Conservation (phyloP, 2,329 filamentous ascomycete species). For the Diaporthe sp. region DNA sequence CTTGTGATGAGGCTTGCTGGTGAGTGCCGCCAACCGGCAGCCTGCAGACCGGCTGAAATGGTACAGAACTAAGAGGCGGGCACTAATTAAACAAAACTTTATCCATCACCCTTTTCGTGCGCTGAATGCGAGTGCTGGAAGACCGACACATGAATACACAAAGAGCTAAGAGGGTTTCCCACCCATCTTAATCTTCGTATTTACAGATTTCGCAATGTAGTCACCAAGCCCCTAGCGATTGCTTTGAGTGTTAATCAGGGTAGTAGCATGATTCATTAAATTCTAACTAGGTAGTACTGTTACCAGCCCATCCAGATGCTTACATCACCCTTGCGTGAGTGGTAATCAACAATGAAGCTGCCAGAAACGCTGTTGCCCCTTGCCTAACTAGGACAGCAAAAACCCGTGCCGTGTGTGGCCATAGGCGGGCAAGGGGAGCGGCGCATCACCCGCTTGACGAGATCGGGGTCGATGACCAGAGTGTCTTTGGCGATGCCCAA, state of each 20-base stretch:
- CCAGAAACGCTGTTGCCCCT: background rate
- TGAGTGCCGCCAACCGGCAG: background rate
- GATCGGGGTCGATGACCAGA: background rate
- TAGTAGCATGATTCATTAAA: background rate
- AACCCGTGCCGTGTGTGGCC: background rate
- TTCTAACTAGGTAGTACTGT: background rate
- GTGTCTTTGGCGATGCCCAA: background rate
- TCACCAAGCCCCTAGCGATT: background rate
- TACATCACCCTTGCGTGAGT: background rate
- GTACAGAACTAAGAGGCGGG: background rate
- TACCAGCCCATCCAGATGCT: background rate
- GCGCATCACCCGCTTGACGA: background rate
- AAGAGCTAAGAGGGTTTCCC: background rate
- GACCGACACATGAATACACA: background rate
- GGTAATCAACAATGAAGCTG: background rate
- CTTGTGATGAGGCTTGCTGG: background rate
- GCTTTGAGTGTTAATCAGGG: background rate
- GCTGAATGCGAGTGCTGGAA: background rate
- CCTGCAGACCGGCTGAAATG: background rate
- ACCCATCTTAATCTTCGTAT: background rate
- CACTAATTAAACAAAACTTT: background rate
- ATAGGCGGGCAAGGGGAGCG: background rate
- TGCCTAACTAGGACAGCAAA: background rate
- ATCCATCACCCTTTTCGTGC: background rate
- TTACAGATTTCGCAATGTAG: background rate